These are phyloP conservation scores for Nothopassalora personata DNA, from an alignment of 2,329 filamentous ascomycete species.

Conservation along the genomic window DNA sequence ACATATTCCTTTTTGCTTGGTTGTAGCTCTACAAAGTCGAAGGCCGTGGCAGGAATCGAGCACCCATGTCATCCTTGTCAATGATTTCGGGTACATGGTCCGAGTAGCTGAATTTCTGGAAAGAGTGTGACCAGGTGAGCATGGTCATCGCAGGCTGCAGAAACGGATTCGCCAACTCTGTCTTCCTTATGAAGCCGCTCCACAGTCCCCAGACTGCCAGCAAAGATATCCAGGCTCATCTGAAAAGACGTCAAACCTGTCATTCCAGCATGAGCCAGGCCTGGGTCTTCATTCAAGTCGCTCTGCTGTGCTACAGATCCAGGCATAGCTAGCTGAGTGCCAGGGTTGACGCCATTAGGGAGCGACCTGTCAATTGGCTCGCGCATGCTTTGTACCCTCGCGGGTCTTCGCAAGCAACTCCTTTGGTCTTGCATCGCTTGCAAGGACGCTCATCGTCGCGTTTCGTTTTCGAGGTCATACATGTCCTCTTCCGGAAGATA, in stretches of 20 bases:
- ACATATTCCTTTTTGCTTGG: too few species aligned
- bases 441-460: conserved; percentile 26
- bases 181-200: too few species aligned
- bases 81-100: too few species aligned
- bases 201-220: neutral
- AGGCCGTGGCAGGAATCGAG: too few species aligned
- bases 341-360: neutral
- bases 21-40: too few species aligned
- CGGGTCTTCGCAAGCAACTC: conserved; percentile 22
- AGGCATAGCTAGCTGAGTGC: conserved; percentile 6
- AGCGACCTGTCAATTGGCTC: neutral
- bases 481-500: conserved; percentile 23
- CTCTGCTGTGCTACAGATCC: conserved; percentile 2
- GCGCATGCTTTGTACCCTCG: neutral
- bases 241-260: conserved; percentile 1
- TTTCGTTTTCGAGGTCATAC: too few species aligned
- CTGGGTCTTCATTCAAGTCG: neutral
- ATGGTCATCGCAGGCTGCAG: too few species aligned
- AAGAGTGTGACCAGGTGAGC: too few species aligned
- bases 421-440: conserved; percentile 22
- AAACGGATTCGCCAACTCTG: too few species aligned
- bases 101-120: too few species aligned
- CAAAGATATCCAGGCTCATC: conserved; percentile 1
- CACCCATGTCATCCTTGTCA: too few species aligned
- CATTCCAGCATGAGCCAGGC: neutral